Base-by-base conservation (phyloP, 2,329 filamentous ascomycete species). In the Fusarium albosuccineum region DNA sequence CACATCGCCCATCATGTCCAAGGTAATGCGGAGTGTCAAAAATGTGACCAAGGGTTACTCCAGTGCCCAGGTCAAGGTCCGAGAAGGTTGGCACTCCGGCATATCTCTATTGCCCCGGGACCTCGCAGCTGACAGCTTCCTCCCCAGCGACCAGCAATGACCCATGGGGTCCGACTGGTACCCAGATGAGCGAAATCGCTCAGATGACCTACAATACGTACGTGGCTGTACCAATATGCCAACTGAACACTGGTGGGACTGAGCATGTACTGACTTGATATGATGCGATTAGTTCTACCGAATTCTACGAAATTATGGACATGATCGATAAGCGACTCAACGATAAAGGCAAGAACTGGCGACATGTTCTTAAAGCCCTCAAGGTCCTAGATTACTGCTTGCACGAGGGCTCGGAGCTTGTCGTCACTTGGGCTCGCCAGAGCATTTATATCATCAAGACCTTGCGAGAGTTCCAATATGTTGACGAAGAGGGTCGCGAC, bases 1-100 rank as follows among this genome's bases (percentile, higher is more conserved):
- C 57, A 58, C 64, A 58, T 73, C 71, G 76, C 75, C 78, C 79
- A 78, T 51, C 77, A 99, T 99, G 96, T 97, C 95, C 62, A 97
- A 97, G 83, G 94, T 98, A 79, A 93, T 98, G 78, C 89, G 96
- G 82, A 97, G 93, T 79, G 94, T 98, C 76, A 98, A 97, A 85
- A 99, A 98, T 86, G 95, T 99, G 81, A 98, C 96, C 80, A 99
- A 98, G 85, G 96, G 96, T 74, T 99, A 99, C 79, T 97, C 95
- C 36, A 90, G 87, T 70, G 93, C 97, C 75, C 95, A 99, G 86
- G 93, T 98, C 80, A 98, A 98, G 85, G 96, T 99, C 80, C 91
- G 94, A 84, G 95, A 97, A 92, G 94, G 94, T 97, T 83, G 70
- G 89, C 62, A 37, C 30, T 57, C 52, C 45, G 26, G 7, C 27